Evolutionary conservation across 1,139 yeast species (phyloP).

Genomic region (Sugiyamaella japonica): DNA sequence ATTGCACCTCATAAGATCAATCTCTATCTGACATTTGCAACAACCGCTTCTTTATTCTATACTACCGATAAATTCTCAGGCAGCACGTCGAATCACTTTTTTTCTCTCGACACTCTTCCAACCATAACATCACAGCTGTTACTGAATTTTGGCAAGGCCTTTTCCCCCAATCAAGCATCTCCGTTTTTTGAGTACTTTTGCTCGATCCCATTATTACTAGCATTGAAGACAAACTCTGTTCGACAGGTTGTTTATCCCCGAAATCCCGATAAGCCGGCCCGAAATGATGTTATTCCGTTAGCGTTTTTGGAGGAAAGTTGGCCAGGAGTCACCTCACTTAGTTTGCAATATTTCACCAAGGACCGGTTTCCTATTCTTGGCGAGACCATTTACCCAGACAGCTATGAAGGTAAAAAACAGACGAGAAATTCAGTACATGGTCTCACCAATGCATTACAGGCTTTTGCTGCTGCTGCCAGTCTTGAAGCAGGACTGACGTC

Average conservation of each 20-base stretch:
- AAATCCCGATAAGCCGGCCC: neutral
- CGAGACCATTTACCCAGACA: neutral
- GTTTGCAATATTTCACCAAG: constrained; percentile 16
- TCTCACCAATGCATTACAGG: constrained; percentile 14
- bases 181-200: constrained; percentile 22
- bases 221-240: constrained; percentile 11
- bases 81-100: constrained; percentile 9
- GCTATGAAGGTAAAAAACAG: constrained; percentile 4
- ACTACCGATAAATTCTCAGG: constrained; percentile 14
- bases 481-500: constrained; percentile 7
- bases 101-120: constrained; percentile 20
- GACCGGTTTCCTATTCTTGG: constrained; percentile 8
- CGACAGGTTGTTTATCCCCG: constrained; percentile 6
- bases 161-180: constrained; percentile 14
- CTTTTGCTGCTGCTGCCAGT: constrained; percentile 18
- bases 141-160: constrained; percentile 13
- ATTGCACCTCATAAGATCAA: constrained; percentile 21
- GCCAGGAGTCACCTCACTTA: constrained; percentile 15
- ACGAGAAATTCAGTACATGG: constrained; percentile 6
- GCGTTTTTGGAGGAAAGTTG: constrained; percentile 15
- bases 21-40: constrained; percentile 17
- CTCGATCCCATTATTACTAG: constrained; percentile 16
- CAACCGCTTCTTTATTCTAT: constrained; percentile 18
- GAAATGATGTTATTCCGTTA: constrained; percentile 8
- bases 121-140: constrained; percentile 15